Conservation (phyloP, 176 grass and related monocot species). For the Saccharum spontaneum region DNA sequence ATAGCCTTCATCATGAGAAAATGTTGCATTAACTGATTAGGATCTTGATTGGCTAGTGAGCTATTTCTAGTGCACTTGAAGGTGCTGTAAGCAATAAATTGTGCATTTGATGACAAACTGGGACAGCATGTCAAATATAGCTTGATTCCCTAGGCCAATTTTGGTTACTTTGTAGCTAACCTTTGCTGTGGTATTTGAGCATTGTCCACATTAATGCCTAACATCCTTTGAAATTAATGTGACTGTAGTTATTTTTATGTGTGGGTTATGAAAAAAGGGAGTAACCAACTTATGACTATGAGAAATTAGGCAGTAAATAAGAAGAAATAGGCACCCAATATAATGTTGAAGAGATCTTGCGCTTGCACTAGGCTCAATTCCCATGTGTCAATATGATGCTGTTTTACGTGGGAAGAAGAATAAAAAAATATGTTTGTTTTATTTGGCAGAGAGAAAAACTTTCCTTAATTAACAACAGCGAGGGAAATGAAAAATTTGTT, state of each 20-base stretch:
- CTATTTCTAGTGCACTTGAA: background rate
- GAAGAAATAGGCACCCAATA: background rate
- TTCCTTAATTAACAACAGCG: conserved; percentile 52
- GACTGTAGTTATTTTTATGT: background rate
- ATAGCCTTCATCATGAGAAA: background rate
- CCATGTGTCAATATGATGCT: background rate
- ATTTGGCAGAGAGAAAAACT: conserved; percentile 85
- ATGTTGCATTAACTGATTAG: background rate
- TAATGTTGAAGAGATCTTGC: background rate
- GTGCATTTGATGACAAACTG: conserved; percentile 15
- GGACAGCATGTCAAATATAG: background rate
- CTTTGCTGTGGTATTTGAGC: conserved; percentile 17
- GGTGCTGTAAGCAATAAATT: conserved; percentile 22
- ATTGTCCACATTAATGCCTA: background rate
- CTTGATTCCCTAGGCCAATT: background rate
- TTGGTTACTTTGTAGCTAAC: conserved; percentile 4
- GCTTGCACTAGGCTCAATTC: background rate
- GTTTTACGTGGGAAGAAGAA: conserved; percentile 41
- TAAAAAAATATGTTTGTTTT: conserved; percentile 2
- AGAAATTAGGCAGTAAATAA: background rate
- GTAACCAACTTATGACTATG: background rate
- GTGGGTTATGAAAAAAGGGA: background rate
- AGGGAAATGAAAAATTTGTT: conserved; percentile 67
- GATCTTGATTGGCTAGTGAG: conserved; percentile 1
- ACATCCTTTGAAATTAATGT: background rate